Conservation (phyloP, 441 rosid genomes). For the Gossypium schwendimanii region DNA sequence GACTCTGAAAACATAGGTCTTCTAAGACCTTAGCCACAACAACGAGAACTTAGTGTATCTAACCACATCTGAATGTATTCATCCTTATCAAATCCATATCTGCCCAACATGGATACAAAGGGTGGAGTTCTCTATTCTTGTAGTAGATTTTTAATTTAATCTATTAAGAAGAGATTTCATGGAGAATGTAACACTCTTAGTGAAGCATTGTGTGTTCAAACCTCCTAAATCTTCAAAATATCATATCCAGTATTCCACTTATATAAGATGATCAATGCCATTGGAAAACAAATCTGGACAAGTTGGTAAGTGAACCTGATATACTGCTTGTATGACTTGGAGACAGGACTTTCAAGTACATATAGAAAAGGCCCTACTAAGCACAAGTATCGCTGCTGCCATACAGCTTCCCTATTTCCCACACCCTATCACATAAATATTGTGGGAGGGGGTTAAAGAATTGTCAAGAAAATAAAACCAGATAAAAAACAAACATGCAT, state of each 20-base stretch:
- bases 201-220: not conserved
- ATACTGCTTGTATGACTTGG: slow-evolving; percentile 81
- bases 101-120: not conserved
- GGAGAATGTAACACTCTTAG: not conserved
- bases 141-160: not conserved
- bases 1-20: not conserved
- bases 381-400: slow-evolving; percentile 82
- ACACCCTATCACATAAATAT: slow-evolving; percentile 53
- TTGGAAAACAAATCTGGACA: slow-evolving; percentile 15
- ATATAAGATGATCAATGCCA: not conserved
- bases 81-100: not conserved
- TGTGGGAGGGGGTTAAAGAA: not conserved
- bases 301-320: slow-evolving; percentile 50
- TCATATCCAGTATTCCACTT: not conserved
- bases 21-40: not conserved
- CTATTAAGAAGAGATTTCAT: not conserved
- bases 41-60: not conserved
- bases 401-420: slow-evolving; percentile 85
- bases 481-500: slow-evolving; percentile 6
- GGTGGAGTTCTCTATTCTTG: not conserved
- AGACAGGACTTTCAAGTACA: slow-evolving; percentile 62
- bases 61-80: not conserved
- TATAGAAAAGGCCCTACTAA: slow-evolving; percentile 89
- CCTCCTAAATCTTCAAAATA: not conserved
- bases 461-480: slow-evolving; percentile 13